phyloP scores from a whole-genome alignment of 257 asterid genomes.

The Salvia splendens region DNA sequence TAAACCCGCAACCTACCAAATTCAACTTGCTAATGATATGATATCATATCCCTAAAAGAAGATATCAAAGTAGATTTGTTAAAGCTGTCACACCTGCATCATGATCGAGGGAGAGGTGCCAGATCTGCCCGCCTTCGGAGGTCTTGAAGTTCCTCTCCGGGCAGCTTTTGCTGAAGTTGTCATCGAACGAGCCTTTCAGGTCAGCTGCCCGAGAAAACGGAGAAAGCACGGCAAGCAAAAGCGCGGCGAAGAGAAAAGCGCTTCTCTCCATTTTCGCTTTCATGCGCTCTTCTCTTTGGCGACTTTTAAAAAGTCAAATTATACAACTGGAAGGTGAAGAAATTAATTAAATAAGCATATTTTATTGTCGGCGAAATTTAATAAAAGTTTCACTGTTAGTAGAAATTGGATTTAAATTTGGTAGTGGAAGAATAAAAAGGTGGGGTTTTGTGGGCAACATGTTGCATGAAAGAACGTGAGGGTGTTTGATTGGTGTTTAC shows the following conservation, averaged over 20 bases:
- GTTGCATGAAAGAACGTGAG: constrained; percentile 47
- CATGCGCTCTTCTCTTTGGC: constrained; percentile 17
- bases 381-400: background rate
- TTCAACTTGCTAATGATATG: background rate
- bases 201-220: constrained; percentile 42
- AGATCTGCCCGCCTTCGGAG: constrained; percentile 86
- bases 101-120: constrained; percentile 77
- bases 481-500: constrained; percentile 39
- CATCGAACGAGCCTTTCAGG: constrained; percentile 49
- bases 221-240: constrained; percentile 28
- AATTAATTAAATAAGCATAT: background rate
- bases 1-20: constrained; percentile 77
- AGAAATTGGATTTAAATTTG: constrained; percentile 18
- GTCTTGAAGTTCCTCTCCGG: constrained; percentile 81
- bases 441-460: constrained; percentile 44
- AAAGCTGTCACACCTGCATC: constrained; percentile 50
- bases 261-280: constrained; percentile 48
- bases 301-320: constrained; percentile 11
- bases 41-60: too few species aligned
- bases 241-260: constrained; percentile 40
- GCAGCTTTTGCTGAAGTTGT: constrained; percentile 70
- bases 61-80: background rate
- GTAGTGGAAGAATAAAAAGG: constrained; percentile 27
- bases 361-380: constrained; percentile 19
- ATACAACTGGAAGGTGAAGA: constrained; percentile 7